These are phyloP conservation scores for Lachancea thermotolerans DNA, from an alignment of 805 yeast species.

Conservation along the genomic window DNA sequence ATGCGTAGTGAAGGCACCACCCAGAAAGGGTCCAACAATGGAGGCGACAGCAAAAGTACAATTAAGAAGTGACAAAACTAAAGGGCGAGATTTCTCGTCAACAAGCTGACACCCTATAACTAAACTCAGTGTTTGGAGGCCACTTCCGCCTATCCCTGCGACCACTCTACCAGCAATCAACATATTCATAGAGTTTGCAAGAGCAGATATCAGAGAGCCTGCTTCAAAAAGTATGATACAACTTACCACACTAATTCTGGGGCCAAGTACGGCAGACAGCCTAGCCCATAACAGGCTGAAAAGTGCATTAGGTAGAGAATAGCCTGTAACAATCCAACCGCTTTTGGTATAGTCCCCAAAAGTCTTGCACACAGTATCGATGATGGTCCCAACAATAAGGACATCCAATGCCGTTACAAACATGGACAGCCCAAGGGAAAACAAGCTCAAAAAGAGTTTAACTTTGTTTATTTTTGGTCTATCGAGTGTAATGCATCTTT, in stretches of 20 bases:
- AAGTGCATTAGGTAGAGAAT: conserved; percentile 46
- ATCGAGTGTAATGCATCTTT: neutral
- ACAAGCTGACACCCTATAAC: conserved; percentile 42
- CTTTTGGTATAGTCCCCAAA: conserved; percentile 45
- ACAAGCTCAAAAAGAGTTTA: conserved; percentile 7
- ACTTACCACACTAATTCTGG: conserved; percentile 41
- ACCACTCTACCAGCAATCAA: conserved; percentile 66
- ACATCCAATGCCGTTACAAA: conserved; percentile 46
- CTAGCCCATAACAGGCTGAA: conserved; percentile 53
- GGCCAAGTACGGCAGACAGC: conserved; percentile 48
- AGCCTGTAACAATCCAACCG: conserved; percentile 55
- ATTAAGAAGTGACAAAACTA: conserved; percentile 20
- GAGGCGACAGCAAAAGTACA: conserved; percentile 41
- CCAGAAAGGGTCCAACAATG: conserved; percentile 56
- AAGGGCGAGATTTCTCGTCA: conserved; percentile 19
- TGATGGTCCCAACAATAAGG: conserved; percentile 47
- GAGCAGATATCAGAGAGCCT: conserved; percentile 57
- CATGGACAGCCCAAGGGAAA: conserved; percentile 18
- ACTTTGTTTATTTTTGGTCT: neutral
- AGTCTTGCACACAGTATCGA: conserved; percentile 42
- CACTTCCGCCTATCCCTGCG: conserved; percentile 69
- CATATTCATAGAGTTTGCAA: conserved; percentile 49
- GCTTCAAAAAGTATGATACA: conserved; percentile 49
- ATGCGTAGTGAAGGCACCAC: conserved; percentile 55
- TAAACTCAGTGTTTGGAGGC: conserved; percentile 49